A percentile compares a stretch with the other conserved stretches of the same genome.
Evolutionary conservation across 768 basidiomycete genomes (phyloP).

Genomic region (Clitopilus hobsonii): DNA sequence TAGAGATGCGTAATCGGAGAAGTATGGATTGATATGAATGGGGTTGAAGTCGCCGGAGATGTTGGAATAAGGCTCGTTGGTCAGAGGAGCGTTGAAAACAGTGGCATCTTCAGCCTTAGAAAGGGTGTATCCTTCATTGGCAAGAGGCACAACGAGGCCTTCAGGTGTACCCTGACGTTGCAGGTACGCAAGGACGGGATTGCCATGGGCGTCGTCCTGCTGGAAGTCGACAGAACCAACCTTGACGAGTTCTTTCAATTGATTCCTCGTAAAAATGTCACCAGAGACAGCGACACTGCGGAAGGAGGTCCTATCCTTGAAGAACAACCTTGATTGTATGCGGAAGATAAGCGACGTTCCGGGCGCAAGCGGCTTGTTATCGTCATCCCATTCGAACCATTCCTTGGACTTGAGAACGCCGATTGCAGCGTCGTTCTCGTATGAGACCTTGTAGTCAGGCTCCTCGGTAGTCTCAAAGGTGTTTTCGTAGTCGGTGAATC

Average conservation of each 20-base stretch:
- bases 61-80: slow-evolving; percentile 94
- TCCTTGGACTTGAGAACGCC: slow-evolving; percentile 94
- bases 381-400: slow-evolving; percentile 96
- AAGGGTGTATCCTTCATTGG: slow-evolving; percentile 85
- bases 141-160: slow-evolving; percentile 71
- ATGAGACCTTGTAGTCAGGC: slow-evolving; percentile 77
- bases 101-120: slow-evolving; percentile 56
- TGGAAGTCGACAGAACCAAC: slow-evolving; percentile 86
- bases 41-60: slow-evolving; percentile 99
- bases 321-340: slow-evolving; percentile 77
- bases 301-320: slow-evolving; percentile 87
- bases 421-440: slow-evolving; percentile 73
- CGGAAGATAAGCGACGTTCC: slow-evolving; percentile 90
- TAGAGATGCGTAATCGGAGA: slow-evolving; percentile 87
- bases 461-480: slow-evolving; percentile 94
- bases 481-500: slow-evolving; percentile 90
- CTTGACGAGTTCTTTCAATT: slow-evolving; percentile 82
- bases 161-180: slow-evolving; percentile 84
- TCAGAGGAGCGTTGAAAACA: slow-evolving; percentile 76
- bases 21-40: slow-evolving; percentile 98
- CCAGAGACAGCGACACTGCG: slow-evolving; percentile 78
- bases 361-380: slow-evolving; percentile 66
- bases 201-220: slow-evolving; percentile 85
- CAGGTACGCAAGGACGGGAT: slow-evolving; percentile 90
- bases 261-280: slow-evolving; percentile 82